These are phyloP conservation scores for Lagenidium giganteum DNA, from an alignment of 352 stramenopile genomes.

Conservation along the genomic window DNA sequence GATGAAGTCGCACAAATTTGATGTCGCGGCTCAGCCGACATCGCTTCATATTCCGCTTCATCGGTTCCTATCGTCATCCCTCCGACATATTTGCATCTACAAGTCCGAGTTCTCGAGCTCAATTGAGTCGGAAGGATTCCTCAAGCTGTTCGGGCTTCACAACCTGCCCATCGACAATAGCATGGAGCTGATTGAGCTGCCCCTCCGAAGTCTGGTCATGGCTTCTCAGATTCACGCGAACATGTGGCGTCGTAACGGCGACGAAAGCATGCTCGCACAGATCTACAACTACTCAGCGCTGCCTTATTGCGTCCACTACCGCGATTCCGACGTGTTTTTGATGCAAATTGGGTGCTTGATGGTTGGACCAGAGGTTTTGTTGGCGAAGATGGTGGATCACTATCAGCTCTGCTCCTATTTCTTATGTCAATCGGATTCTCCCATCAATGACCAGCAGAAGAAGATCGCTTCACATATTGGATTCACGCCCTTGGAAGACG, in stretches of 20 bases:
- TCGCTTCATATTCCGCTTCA: slow-evolving; percentile 83
- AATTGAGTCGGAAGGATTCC: slow-evolving; percentile 39
- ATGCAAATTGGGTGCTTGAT: slow-evolving; percentile 68
- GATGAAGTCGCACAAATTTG: slow-evolving; percentile 73
- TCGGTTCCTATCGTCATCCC: slow-evolving; percentile 66
- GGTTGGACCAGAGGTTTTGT: slow-evolving; percentile 50
- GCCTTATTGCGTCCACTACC: slow-evolving; percentile 84
- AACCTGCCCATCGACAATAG: slow-evolving; percentile 31
- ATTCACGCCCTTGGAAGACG: slow-evolving; percentile 46
- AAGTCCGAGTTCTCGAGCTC: slow-evolving; percentile 38
- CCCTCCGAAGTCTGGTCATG: slow-evolving; percentile 80
- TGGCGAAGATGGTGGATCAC: slow-evolving; percentile 70
- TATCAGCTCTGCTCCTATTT: slow-evolving; percentile 79
- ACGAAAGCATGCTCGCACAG: slow-evolving; percentile 88
- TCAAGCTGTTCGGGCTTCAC: slow-evolving; percentile 57
- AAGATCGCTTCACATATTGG: slow-evolving; percentile 19
- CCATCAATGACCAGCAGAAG: slow-evolving; percentile 9
- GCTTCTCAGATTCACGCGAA: slow-evolving; percentile 85
- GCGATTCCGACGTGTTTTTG: slow-evolving; percentile 76
- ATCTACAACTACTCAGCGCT: slow-evolving; percentile 88
- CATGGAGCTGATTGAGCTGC: slow-evolving; percentile 71
- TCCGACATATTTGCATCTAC: slow-evolving; percentile 66
- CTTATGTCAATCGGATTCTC: slow-evolving; percentile 11
- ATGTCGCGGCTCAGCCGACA: slow-evolving; percentile 46
- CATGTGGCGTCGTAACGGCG: slow-evolving; percentile 80